Evolutionary conservation across 164 flowering plant genomes (phyloP), one percentile per base, ranked within the genome.

Genomic region (Vitis labrusca): DNA sequence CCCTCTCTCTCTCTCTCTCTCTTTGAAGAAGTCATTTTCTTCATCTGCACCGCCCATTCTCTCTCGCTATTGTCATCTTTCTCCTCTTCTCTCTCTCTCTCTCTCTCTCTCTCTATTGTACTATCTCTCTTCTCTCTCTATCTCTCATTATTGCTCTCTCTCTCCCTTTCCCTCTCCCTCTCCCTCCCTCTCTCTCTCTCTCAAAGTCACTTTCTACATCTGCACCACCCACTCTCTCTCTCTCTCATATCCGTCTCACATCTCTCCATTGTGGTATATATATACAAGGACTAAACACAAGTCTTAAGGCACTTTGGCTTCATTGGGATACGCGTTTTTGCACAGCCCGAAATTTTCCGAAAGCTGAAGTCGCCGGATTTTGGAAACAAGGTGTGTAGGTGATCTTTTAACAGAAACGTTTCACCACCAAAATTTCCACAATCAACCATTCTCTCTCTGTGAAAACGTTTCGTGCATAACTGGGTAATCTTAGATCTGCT

Each of bases 321-420:
- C 73, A 55, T 73, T 47, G 68, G 76, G 75, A 69, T 61, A 69
- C 44, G 64, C 29, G 64, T 49, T 29, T 29, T 11, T 61, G 3
- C 64, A 61, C 19, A 32, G 9, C 6, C 50, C 48, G 48, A 64
- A 32, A 55, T 54, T 69, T 69, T 66, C 76, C 76, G 74, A 70
- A 73, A 73, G 73, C 76, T 77, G 74, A 77, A 66, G 32, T 68
- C 51, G 58, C 76, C 79, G 73, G 70, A 72, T 59, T 63, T 55
- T 37, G 54, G 29, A 58, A 53, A 63, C 37, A 63, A 76, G 79
- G 79, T 71, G 66, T 69, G 79, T 72, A 10, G 8, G n/a, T 10
- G 10, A 13, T 37, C 51, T 6, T 12, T 59, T 55, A 6, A 60
- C 47, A 23, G 8, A 54, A 51, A 51, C 6, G 3, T 68, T 59